These are phyloP conservation scores for Flaveria robusta DNA, from an alignment of 129 eudicot species.

Conservation along the genomic window DNA sequence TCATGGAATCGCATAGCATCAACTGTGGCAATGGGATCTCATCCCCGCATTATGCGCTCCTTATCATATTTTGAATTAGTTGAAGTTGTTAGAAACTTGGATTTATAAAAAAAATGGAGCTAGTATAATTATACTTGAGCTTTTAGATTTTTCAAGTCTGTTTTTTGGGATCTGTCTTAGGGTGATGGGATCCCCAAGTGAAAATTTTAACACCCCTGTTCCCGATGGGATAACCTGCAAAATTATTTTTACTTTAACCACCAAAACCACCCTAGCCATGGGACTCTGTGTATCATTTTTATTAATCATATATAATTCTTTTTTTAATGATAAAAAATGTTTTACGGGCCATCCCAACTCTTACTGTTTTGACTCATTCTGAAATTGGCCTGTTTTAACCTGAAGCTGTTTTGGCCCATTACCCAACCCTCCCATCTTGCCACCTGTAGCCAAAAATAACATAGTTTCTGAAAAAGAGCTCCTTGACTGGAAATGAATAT, in stretches of 20 bases:
- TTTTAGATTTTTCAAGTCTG: neutral
- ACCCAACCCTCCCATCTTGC: neutral
- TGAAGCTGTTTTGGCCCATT: neutral
- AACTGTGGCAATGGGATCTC: no score
- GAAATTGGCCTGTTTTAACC: neutral
- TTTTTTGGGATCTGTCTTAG: neutral
- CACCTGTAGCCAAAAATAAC: conserved; percentile 11
- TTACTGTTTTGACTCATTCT: neutral
- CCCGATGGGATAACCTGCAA: neutral
- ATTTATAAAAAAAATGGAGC: no score
- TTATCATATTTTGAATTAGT: neutral
- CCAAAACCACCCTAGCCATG: no score
- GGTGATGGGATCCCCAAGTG: neutral
- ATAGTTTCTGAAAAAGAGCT: neutral
- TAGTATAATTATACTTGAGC: no score
- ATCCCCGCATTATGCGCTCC: neutral
- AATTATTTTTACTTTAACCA: no score
- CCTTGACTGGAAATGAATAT: conserved; percentile 19
- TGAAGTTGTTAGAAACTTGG: neutral
- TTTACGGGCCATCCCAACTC: neutral
- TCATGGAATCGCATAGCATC: no score
- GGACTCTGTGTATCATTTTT: no score
- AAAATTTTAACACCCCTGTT: neutral
- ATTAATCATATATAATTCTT: no score
- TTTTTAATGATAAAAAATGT: neutral